phyloP scores from a whole-genome alignment of 148 eudicot species.

The Pouteria glomerata region DNA sequence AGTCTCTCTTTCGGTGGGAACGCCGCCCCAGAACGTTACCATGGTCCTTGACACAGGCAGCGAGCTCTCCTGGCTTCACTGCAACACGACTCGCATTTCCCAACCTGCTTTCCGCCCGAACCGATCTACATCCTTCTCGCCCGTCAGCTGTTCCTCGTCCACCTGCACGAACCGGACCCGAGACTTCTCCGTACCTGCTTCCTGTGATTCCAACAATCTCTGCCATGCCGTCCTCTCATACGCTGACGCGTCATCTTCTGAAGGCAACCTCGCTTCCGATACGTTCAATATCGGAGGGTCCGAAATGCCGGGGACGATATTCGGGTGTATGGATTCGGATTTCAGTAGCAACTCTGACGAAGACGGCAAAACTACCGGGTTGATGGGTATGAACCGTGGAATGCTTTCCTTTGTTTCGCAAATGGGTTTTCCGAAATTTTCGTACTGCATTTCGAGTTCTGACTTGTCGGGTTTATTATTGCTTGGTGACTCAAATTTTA shows the following conservation, averaged over 20 bases:
- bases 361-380: constrained; percentile 36
- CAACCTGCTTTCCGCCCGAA: constrained; percentile 22
- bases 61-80: constrained; percentile 40
- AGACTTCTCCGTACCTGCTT: constrained; percentile 33
- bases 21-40: constrained; percentile 43
- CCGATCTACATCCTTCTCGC: constrained; percentile 24
- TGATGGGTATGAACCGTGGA: constrained; percentile 39
- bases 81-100: constrained; percentile 23
- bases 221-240: constrained; percentile 41
- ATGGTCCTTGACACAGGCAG: constrained; percentile 52
- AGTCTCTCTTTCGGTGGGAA: constrained; percentile 34
- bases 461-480: constrained; percentile 30
- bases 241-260: constrained; percentile 41
- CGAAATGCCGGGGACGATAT: constrained; percentile 19
- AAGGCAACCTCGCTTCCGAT: constrained; percentile 30
- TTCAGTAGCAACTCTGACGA: constrained; percentile 33
- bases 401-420: constrained; percentile 30
- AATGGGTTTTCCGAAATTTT: constrained; percentile 29
- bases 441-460: constrained; percentile 33
- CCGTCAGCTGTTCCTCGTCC: constrained; percentile 32
- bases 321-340: constrained; percentile 39
- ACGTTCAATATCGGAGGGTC: constrained; percentile 26
- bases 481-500: constrained; percentile 31
- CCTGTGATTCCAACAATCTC: constrained; percentile 28
- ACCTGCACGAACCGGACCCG: constrained; percentile 31